phyloP scores from a whole-genome alignment of 164 flowering plant species.

The Cinnamomum chago region DNA sequence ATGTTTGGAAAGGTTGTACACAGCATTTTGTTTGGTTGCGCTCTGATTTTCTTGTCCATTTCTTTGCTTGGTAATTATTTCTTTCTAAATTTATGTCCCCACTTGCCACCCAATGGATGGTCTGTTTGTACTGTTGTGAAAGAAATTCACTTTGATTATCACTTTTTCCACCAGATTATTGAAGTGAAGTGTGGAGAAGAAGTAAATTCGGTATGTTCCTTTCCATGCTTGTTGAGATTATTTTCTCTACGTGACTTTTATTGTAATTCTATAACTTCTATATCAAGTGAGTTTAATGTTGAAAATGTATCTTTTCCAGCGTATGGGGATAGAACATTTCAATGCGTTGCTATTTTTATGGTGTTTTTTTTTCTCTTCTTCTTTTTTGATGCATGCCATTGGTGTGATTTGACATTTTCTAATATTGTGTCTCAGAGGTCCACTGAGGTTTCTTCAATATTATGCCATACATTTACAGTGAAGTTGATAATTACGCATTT shows the following conservation, averaged over 20 bases:
- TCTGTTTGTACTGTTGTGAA: background rate
- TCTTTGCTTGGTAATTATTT: background rate
- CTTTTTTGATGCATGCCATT: background rate
- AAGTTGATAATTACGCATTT: no score
- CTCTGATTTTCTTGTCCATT: background rate
- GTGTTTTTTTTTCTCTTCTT: no score
- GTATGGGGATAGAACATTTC: background rate
- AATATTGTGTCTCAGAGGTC: background rate
- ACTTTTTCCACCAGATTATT: constrained; percentile 53
- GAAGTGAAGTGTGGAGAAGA: constrained; percentile 50
- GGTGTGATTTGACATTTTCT: background rate
- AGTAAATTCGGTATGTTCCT: constrained; percentile 38
- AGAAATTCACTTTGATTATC: background rate
- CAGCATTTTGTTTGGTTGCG: background rate
- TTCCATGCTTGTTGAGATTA: background rate
- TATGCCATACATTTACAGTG: no score
- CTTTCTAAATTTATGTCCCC: background rate
- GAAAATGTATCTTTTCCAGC: background rate
- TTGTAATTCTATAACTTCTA: background rate
- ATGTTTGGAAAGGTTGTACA: background rate
- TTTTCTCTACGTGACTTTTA: background rate
- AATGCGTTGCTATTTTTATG: no score
- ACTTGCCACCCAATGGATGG: background rate
- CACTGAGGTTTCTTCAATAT: no score
- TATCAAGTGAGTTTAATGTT: background rate